Base-by-base conservation (phyloP, 1,284 basidiomycete species). In the Cutaneotrichosporon sp. region DNA sequence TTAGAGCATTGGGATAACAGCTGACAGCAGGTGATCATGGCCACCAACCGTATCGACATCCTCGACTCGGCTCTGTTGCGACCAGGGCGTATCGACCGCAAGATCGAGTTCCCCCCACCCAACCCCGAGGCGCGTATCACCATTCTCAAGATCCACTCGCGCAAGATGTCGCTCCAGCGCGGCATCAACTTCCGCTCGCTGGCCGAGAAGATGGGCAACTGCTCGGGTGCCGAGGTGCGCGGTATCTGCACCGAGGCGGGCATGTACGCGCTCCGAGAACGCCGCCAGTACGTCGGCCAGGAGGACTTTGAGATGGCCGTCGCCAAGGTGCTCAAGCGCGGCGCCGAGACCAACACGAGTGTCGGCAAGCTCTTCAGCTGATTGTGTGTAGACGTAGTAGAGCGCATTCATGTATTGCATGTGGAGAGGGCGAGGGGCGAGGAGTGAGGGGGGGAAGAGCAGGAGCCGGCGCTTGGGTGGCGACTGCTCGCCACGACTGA, bases 281-380 rank as follows among this genome's bases (percentile, higher is more conserved):
- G 95, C 61, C 83, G 95, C 68, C 94, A 97, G 71, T 93, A 98
- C 77, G 95, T 98, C 52, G 95, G 93, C 2, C 94, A 98, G 80
- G 95, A 98, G 73, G 95, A 99, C 79, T 98, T 99, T 73, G 95
- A 97, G 83, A 93, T 98, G 81, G 95, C 95, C 36, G 90, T 99
- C 16, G 92, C 94, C 5, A 99, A 98, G 87, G 90, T 92, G 27
- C 80, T 94, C 72, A 94, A 94, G 86, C 92, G 92, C 84, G 91
- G 92, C 83, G 89, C 92, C 72, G 92, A 95, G 72, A 87, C 87
- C 46, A 93, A 92, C 77, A 94, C 89, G 38, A 90, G 88, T 2
- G 89, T 93, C 68, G 92, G 90, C 85, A 94, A 93, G 82, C 80
- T 94, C 55, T 94, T 94, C 83, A 77, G 76, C 58, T 82, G 38